These are phyloP conservation scores for Penicillium polonicum DNA, from an alignment of 2,329 filamentous ascomycete species.

Conservation along the genomic window DNA sequence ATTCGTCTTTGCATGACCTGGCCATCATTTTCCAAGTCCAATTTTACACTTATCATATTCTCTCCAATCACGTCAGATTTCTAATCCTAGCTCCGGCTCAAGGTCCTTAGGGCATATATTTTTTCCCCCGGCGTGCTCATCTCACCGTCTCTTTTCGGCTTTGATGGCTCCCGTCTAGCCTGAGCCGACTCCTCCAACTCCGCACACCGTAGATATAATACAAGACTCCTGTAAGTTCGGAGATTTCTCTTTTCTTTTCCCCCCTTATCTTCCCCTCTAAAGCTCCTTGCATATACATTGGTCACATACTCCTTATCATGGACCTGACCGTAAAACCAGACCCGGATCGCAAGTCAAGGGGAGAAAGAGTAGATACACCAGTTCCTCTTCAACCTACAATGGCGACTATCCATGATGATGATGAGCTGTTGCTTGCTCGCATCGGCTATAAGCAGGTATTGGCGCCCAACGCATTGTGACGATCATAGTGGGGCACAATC, in stretches of 20 bases:
- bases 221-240: slow-evolving; percentile 8
- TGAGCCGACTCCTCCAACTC: background rate
- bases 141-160: slow-evolving; percentile 20
- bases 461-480: slow-evolving; percentile 5
- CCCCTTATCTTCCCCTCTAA: slow-evolving; percentile 8
- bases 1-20: background rate
- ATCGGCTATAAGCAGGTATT: slow-evolving; percentile 64
- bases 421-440: slow-evolving; percentile 59
- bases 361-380: background rate
- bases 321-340: slow-evolving; percentile 16
- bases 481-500: slow-evolving; percentile 8
- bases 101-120: slow-evolving; percentile 1
- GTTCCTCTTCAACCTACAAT: slow-evolving; percentile 26
- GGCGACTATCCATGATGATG: slow-evolving; percentile 54
- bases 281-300: slow-evolving; percentile 4
- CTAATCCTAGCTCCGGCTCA: slow-evolving; percentile 1
- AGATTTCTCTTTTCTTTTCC: background rate
- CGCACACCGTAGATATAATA: slow-evolving; percentile 16
- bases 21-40: background rate
- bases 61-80: slow-evolving; percentile 3
- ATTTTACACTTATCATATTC: slow-evolving; percentile 1
- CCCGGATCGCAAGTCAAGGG: slow-evolving; percentile 10
- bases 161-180: slow-evolving; percentile 14
- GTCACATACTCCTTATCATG: slow-evolving; percentile 9
- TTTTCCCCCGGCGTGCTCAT: slow-evolving; percentile 2